Base-by-base conservation (phyloP, 225 moss, liverwort and hornwort species). In the Anthoceros angustus region DNA sequence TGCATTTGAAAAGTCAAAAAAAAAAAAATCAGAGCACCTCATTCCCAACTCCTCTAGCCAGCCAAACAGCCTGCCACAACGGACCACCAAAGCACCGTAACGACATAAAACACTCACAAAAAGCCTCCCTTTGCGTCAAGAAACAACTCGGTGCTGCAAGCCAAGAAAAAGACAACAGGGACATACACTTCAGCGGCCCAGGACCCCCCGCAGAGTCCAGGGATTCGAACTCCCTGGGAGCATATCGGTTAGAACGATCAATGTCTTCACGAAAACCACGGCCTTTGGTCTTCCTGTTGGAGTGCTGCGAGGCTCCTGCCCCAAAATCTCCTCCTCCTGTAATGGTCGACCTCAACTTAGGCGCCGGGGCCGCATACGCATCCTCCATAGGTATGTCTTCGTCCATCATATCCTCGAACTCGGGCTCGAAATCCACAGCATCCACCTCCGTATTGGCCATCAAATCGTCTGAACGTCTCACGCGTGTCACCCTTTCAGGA, bases 371-470 rank as follows among this genome's bases (percentile, higher is more conserved):
- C n/a, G n/a, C n/a, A n/a, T 88, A 88, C 6, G 83, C 62, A 15
- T 98, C 95, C 72, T 98, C 95, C 95, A 98, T 87, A 2, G 83
- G 75, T 43, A 91, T 83, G 77, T 98, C 95, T 68, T 94, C 94
- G 71, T 91, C 91, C 25, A 98, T 72, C 42, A 98, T 79, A 70
- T 98, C 95, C 71, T 98, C 95, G 23, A 91, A 91, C 75, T 95
- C 94, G 21, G 94, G 91, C 76, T 98, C 95, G 61, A 98, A 91
- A 79, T 98, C 95, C 71, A 98, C 95, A 4, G 90, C 93, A 72
- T 98, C 95, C 25, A n/a, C n/a, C n/a, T n/a, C n/a, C n/a, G n/a
- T n/a, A n/a, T n/a, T n/a, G n/a, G n/a, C n/a, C n/a, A n/a, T n/a
- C n/a, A n/a, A n/a, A n/a, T n/a, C n/a, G n/a, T n/a, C n/a, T n/a